A percentile compares a stretch with the other conserved stretches of the same genome.
These are phyloP conservation scores for Metschnikowia santaceciliae DNA, from an alignment of 805 yeast species.

Conservation along the genomic window DNA sequence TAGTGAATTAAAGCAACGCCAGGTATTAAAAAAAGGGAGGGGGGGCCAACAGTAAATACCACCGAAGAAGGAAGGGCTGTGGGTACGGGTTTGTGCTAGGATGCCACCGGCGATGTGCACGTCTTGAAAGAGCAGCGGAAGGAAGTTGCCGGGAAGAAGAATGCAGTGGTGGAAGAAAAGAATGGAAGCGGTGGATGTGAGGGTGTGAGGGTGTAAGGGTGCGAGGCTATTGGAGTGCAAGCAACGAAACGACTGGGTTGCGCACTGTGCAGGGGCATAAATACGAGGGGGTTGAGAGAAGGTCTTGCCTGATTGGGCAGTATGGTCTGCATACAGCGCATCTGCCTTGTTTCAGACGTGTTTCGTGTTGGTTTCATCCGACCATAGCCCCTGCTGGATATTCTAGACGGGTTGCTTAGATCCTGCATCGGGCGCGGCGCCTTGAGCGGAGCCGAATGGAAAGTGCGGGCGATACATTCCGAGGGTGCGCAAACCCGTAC, in stretches of 20 bases:
- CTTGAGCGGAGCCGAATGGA: background rate
- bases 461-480: background rate
- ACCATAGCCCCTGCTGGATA: too few species aligned
- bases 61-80: background rate
- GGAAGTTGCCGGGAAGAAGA: background rate
- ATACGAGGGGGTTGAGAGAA: too few species aligned
- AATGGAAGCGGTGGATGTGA: slow-evolving; percentile 1
- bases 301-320: too few species aligned
- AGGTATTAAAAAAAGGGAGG: too few species aligned
- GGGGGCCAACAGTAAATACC: too few species aligned
- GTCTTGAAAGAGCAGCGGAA: background rate
- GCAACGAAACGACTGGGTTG: background rate
- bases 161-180: slow-evolving; percentile 3
- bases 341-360: too few species aligned
- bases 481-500: background rate
- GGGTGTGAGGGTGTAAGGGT: slow-evolving; percentile 3
- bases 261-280: too few species aligned
- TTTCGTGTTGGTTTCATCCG: too few species aligned
- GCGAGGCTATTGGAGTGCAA: slow-evolving; percentile 2
- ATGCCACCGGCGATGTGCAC: background rate
- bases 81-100: background rate
- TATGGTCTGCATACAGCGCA: too few species aligned
- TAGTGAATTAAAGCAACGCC: too few species aligned
- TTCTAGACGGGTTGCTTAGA: background rate
- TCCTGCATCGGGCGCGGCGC: background rate